These are phyloP conservation scores for Wolfiporia cocos DNA, from an alignment of 1,284 basidiomycete genomes.

Conservation along the genomic window DNA sequence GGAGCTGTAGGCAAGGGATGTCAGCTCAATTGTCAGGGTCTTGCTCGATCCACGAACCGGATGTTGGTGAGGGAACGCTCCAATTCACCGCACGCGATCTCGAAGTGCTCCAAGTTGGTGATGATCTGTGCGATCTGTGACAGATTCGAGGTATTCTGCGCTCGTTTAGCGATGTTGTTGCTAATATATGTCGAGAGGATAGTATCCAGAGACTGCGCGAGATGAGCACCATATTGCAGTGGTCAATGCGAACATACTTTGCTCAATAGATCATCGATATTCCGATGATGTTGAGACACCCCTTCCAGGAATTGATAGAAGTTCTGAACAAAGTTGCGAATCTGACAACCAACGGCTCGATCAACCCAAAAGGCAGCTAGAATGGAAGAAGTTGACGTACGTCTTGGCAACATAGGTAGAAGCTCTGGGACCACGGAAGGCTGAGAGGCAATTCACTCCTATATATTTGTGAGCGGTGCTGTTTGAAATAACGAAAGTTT, in stretches of 20 bases:
- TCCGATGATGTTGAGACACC: slow-evolving; percentile 84
- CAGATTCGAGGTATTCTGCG: slow-evolving; percentile 75
- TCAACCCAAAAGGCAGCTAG: too few relatives aligned
- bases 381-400: slow-evolving; percentile 32
- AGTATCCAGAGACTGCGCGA: slow-evolving; percentile 74
- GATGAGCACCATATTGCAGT: neutral
- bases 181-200: slow-evolving; percentile 82
- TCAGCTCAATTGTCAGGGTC: neutral
- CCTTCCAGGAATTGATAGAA: slow-evolving; percentile 98
- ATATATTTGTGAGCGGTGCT: neutral
- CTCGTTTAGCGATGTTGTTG: slow-evolving; percentile 67
- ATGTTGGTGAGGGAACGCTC: slow-evolving; percentile 84
- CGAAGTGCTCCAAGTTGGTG: slow-evolving; percentile 91
- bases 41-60: slow-evolving; percentile 37
- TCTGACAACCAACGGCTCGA: slow-evolving; percentile 40
- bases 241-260: slow-evolving; percentile 47
- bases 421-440: slow-evolving; percentile 94
- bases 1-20: slow-evolving; percentile 25
- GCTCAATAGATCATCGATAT: slow-evolving; percentile 89
- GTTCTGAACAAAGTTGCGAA: slow-evolving; percentile 89
- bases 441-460: slow-evolving; percentile 71
- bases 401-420: slow-evolving; percentile 93
- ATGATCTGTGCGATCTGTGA: slow-evolving; percentile 94
- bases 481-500: neutral
- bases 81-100: slow-evolving; percentile 80